phyloP scores from a whole-genome alignment of 2,329 filamentous ascomycete genomes.

The Claviceps capensis region DNA sequence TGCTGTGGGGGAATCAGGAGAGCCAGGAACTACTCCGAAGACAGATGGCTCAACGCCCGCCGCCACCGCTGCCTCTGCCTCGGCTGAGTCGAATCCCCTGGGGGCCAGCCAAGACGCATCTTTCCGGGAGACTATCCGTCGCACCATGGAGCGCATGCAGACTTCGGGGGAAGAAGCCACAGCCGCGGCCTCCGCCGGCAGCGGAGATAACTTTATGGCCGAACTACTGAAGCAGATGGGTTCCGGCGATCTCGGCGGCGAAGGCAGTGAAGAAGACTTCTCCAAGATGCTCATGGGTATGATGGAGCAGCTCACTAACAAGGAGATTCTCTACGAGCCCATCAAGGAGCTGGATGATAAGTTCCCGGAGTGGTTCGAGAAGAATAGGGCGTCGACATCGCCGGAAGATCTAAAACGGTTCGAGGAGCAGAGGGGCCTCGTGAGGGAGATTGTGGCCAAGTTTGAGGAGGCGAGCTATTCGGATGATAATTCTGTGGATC shows the following conservation, averaged over 20 bases:
- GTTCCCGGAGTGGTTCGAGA: conserved; percentile 77
- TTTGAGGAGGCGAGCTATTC: conserved; percentile 75
- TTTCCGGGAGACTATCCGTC: conserved; percentile 86
- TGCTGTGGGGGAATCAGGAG: conserved; percentile 17
- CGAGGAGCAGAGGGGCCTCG: conserved; percentile 63
- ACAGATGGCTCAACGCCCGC: conserved; percentile 3
- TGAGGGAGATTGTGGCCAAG: conserved; percentile 73
- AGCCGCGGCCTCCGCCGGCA: conserved; percentile 55
- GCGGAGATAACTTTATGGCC: conserved; percentile 68
- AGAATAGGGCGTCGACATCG: conserved; percentile 53
- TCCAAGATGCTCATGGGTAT: conserved; percentile 91
- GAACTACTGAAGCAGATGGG: conserved; percentile 78
- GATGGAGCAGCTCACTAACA: conserved; percentile 98
- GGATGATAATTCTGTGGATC: conserved; percentile 67
- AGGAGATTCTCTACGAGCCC: conserved; percentile 94
- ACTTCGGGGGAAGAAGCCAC: conserved; percentile 75
- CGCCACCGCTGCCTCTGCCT: conserved; percentile 5
- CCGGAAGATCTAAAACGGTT: conserved; percentile 68
- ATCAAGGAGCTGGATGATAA: conserved; percentile 96
- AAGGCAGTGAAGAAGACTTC: conserved; percentile 63
- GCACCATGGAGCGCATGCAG: conserved; percentile 94
- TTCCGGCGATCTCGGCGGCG: conserved; percentile 33
- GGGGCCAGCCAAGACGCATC: conserved; percentile 34
- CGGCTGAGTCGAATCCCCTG: conserved; percentile 19
- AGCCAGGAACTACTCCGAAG: neutral